Base-by-base conservation (phyloP, 176 grass and related monocot genomes). In the Oryza coarctata region DNA sequence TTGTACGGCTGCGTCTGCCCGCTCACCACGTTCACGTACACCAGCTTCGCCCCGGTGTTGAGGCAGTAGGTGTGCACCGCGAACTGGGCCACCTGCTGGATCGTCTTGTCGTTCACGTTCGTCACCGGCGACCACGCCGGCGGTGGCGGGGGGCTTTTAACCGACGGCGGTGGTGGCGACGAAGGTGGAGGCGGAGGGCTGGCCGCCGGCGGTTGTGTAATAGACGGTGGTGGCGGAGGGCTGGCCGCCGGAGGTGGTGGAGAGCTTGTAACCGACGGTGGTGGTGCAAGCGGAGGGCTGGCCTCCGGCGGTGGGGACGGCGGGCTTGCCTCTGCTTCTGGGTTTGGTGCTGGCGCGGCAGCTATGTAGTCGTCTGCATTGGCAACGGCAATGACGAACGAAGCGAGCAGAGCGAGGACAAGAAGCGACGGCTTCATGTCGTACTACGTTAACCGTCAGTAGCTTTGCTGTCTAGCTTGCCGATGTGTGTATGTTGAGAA, bases 71-170 rank as follows among this genome's bases (percentile, higher is more conserved):
- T 36, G 44, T 13, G 35, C 69, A 88, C 87, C 0, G 87, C 81
- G 76, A 88, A 88, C 69, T 29, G 62, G 7, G 33, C 87, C 10
- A 88, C 81, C 62, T 88, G 62, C 69, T 26, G 36, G 69, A 74
- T 62, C 27, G 7, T 18, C 17, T 4, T 30, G 38, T 47, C 69
- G 2, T 84, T 88, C 76, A 79, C 75, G 49, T 88, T 1, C n/a
- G 8, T 6, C 35, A 84, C 86, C 13, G 86, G 25, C 35, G 75
- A 45, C 87, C 81, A 88, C 29, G 29, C 28, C 64, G 43, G 0
- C 9, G 72, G 41, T 20, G 17, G 29, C 0, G 69, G 33, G 27
- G 68, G n/a, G 36, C 36, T 25, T 0, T 7, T 22, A 0, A n/a
- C 20, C 47, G 63, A 26, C 22, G 44, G 22, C 31, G 64, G 6